These are phyloP conservation scores for Asclepias syriaca DNA, from an alignment of 257 asterid species.

Conservation along the genomic window DNA sequence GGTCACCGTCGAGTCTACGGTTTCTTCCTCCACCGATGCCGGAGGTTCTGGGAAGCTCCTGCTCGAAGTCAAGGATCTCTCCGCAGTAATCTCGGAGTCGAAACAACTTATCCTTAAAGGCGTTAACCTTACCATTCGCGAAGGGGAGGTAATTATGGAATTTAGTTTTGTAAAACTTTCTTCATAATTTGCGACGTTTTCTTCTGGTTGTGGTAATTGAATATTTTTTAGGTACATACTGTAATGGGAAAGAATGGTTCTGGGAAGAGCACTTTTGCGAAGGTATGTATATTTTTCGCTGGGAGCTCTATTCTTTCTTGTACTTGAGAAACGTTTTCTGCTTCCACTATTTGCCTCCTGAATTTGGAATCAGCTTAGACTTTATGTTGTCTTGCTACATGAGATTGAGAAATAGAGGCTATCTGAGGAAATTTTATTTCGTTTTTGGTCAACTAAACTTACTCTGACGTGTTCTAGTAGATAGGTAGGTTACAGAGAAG, in stretches of 20 bases:
- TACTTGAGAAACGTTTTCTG: not conserved
- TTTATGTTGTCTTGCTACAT: not conserved
- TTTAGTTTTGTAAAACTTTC: not conserved
- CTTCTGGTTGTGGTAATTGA: conserved; percentile 20
- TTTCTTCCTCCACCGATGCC: conserved; percentile 38
- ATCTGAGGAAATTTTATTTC: not conserved
- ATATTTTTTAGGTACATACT: conserved; percentile 63
- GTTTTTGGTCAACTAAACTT: not conserved
- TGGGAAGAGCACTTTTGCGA: conserved; percentile 98
- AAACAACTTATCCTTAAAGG: conserved; percentile 80
- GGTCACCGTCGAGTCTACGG: conserved; percentile 51
- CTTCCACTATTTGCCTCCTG: not conserved
- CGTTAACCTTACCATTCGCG: conserved; percentile 72
- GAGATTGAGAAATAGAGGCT: not conserved
- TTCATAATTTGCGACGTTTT: not conserved
- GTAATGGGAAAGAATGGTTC: conserved; percentile 99
- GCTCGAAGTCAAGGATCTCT: conserved; percentile 76
- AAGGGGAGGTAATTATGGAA: conserved; percentile 71
- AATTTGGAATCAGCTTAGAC: not conserved
- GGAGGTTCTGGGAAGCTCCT: conserved; percentile 45
- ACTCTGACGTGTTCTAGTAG: not conserved
- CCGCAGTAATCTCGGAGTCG: conserved; percentile 70
- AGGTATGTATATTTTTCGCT: conserved; percentile 50
- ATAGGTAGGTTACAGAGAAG: not conserved
- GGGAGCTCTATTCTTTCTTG: not conserved